Conservation (phyloP, 805 yeast species). For the Sugiyamaella mastotermitis region DNA sequence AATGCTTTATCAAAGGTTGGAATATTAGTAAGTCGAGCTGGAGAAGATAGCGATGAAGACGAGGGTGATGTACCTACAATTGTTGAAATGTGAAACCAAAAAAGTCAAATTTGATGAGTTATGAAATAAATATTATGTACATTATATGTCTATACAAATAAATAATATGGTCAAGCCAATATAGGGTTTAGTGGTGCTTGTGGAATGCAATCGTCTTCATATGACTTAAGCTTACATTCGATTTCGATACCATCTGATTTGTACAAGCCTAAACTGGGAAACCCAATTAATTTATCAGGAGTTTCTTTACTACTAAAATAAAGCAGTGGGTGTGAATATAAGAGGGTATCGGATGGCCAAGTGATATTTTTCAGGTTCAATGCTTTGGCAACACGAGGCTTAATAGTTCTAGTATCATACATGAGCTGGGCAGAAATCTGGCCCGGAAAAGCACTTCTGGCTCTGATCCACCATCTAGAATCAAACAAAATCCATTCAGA, state of each 20-base stretch:
- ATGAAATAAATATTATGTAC: too few species aligned
- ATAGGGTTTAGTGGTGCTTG: too few species aligned
- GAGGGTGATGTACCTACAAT: constrained; percentile 10
- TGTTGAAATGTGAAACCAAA: too few species aligned
- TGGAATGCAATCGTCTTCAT: too few species aligned
- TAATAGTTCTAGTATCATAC: not conserved
- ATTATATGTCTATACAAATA: too few species aligned
- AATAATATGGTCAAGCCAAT: too few species aligned
- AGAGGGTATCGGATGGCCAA: constrained; percentile 4
- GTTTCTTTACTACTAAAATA: constrained; percentile 1
- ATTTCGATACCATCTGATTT: constrained; percentile 10
- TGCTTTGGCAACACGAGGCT: constrained; percentile 4
- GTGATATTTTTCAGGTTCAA: not conserved
- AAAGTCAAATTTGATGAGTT: too few species aligned
- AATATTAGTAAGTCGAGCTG: constrained; percentile 1
- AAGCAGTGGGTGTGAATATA: constrained; percentile 13
- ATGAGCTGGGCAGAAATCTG: constrained; percentile 1
- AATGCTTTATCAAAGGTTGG: constrained; percentile 1
- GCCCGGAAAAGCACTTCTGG: not conserved
- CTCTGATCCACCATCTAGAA: constrained; percentile 14
- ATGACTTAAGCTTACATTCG: constrained; percentile 14
- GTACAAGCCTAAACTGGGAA: constrained; percentile 12
- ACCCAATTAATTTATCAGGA: constrained; percentile 9
- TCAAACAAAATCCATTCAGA: constrained; percentile 20
- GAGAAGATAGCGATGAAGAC: constrained; percentile 12